Evolutionary conservation across 192 early-diverging fungal species (phyloP).

Genomic region (Coemansia sp.): DNA sequence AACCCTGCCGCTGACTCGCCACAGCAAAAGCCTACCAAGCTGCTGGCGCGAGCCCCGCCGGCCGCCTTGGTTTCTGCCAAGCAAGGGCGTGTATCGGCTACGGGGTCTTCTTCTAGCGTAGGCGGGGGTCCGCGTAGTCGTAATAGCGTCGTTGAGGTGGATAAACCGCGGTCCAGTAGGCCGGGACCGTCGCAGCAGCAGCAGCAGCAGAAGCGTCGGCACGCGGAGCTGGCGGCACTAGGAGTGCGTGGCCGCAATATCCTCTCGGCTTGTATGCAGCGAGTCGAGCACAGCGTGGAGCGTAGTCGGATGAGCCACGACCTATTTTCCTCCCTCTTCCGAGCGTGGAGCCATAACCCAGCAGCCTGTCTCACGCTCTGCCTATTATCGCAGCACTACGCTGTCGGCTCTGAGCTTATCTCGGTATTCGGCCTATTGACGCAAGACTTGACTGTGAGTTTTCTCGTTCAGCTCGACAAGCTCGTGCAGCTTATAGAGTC

Average conservation of each 20-base stretch:
- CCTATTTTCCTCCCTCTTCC: constrained; percentile 85
- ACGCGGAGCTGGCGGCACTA: neutral
- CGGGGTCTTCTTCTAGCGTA: neutral
- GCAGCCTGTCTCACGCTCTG: constrained; percentile 93
- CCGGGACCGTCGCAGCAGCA: neutral
- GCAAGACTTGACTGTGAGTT: constrained; percentile 86
- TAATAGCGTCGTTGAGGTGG: neutral
- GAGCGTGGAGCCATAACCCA: constrained; percentile 96
- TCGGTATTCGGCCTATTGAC: constrained; percentile 79
- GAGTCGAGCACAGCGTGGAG: constrained; percentile 27
- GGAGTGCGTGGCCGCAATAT: constrained; percentile 8
- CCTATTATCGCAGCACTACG: constrained; percentile 96
- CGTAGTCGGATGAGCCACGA: constrained; percentile 63
- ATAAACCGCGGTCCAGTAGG: neutral
- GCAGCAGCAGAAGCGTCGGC: neutral
- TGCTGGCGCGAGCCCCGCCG: neutral
- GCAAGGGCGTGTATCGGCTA: neutral
- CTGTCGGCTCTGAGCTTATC: constrained; percentile 81
- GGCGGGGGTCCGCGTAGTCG: no score
- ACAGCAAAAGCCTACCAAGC: constrained; percentile 10
- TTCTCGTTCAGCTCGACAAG: constrained; percentile 97
- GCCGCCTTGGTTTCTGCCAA: neutral
- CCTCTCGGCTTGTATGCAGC: constrained; percentile 19
- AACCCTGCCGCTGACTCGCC: neutral
- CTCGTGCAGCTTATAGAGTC: constrained; percentile 97